A percentile compares a stretch with the other conserved stretches of the same genome.
Evolutionary conservation across 1,284 basidiomycete species (phyloP).

Genomic region (Polyporus tsugae): DNA sequence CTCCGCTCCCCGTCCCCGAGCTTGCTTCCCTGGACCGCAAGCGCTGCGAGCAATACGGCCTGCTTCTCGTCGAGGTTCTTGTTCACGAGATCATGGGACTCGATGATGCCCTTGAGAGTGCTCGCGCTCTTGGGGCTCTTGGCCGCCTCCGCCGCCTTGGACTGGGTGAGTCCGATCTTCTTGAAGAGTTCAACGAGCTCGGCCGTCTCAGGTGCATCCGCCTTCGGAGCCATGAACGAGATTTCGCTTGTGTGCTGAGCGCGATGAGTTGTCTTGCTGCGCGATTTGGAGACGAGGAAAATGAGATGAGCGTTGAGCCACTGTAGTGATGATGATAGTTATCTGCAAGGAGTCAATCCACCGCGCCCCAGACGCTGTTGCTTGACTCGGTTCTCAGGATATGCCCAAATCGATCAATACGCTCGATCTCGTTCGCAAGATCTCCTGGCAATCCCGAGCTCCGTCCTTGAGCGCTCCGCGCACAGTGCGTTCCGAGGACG

Average conservation of each 20-base stretch:
- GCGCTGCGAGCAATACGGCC: conserved; percentile 75
- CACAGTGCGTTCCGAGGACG: conserved; percentile 16
- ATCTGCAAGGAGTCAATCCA: conserved; percentile 15
- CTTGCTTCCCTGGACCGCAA: conserved; percentile 74
- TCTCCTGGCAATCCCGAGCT: conserved; percentile 25
- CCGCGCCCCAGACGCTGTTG: not conserved
- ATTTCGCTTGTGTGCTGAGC: not conserved
- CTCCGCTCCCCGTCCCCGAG: conserved; percentile 63
- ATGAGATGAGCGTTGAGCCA: too few species aligned
- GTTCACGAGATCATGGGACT: conserved; percentile 59
- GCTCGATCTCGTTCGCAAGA: conserved; percentile 22
- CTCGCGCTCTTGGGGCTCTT: conserved; percentile 82
- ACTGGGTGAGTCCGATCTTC: conserved; percentile 79
- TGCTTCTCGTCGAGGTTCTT: conserved; percentile 80
- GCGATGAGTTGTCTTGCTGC: not conserved
- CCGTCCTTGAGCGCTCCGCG: conserved; percentile 12
- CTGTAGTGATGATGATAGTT: conserved; percentile 10
- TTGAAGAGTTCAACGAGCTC: conserved; percentile 75
- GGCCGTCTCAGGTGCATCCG: conserved; percentile 41
- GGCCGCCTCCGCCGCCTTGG: conserved; percentile 86
- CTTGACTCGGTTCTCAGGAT: conserved; percentile 19
- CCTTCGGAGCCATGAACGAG: conserved; percentile 44
- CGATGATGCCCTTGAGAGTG: conserved; percentile 77
- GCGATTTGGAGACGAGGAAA: not conserved
- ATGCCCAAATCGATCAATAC: conserved; percentile 28